Evolutionary conservation across 78 protist genomes (phyloP).

Genomic region (Dictyostelium firmibasis): DNA sequence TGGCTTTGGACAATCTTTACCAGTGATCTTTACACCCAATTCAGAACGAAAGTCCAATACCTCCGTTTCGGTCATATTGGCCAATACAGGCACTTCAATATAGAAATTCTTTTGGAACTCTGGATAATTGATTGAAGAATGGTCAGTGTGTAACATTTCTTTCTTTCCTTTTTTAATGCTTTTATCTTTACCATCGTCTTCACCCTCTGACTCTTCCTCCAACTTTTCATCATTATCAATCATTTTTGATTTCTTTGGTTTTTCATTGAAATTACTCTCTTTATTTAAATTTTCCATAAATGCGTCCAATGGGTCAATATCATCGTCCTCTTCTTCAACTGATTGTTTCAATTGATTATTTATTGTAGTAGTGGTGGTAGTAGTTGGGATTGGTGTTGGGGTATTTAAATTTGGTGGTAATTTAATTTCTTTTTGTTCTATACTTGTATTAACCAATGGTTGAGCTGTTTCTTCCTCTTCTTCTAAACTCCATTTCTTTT

Average conservation of each 20-base stretch:
- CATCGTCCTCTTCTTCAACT: slow-evolving; percentile 78
- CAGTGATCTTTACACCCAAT: slow-evolving; percentile 72
- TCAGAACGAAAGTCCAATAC: slow-evolving; percentile 67
- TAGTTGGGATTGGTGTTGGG: neutral
- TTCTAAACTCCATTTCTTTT: slow-evolving; percentile 61
- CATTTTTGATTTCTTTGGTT: neutral
- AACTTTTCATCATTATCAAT: slow-evolving; percentile 5
- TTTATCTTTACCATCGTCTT: slow-evolving; percentile 64
- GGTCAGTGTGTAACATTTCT: slow-evolving; percentile 86
- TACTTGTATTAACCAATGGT: neutral
- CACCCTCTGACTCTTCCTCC: slow-evolving; percentile 37
- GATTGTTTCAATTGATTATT: neutral
- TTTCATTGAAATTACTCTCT: neutral
- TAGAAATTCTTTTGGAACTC: slow-evolving; percentile 93
- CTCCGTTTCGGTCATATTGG: slow-evolving; percentile 86
- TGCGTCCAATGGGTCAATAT: slow-evolving; percentile 89
- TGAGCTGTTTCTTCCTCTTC: slow-evolving; percentile 45
- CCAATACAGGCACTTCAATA: slow-evolving; percentile 89
- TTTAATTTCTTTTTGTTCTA: neutral
- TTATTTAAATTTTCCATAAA: slow-evolving; percentile 80
- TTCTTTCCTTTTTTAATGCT: slow-evolving; percentile 52
- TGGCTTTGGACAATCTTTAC: slow-evolving; percentile 91
- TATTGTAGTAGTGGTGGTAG: neutral
- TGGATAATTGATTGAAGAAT: slow-evolving; percentile 83
- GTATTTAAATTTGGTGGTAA: neutral